Evolutionary conservation across 164 flowering plant species (phyloP), one percentile per base, ranked within the genome.

Genomic region (Piper longum): DNA sequence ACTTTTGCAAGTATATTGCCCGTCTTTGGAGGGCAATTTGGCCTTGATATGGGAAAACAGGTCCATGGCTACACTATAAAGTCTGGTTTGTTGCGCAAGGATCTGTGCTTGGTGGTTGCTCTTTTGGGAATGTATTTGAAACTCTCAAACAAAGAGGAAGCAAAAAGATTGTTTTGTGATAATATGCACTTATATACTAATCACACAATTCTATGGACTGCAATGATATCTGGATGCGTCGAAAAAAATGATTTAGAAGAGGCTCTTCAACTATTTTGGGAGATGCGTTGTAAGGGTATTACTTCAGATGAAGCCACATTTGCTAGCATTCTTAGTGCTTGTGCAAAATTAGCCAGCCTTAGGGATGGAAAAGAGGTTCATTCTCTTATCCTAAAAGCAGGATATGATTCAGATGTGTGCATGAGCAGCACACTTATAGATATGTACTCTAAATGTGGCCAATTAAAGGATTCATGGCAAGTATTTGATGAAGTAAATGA

Each of bases 361-460:
- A 62, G 62, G 66, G 83, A 82, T 73, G 98, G 96, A 19, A 74
- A 66, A 64, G 77, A 73, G 62, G 72, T 86, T 36, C 98, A 92
- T 67, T 77, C 82, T 61, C 79, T 92, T 41, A 74, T 82, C 63
- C 72, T 85, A 54, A 85, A 57, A 12, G 79, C 81, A 56, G 93
- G 88, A 55, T 85, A 80, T 58, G 69, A 72, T 61, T 74, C 67
- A 16, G 93, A 92, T 69, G 89, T 82, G 60, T 66, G 76, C 68
- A 83, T 85, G 7, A 17, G 86, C 56, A 83, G 91, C 73, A 80
- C 89, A 4, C 87, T 92, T 51, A 67, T 92, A 43, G 98, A 92
- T 75, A 87, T 89, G 93, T 89, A 89, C 79, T 87, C 96, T 26
- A 92, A 89, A 79, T 87, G 98, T 73, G 98, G 98, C 56, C 96